These are phyloP conservation scores for Linderina pennispora DNA, from an alignment of 192 early-diverging fungal genomes.

Conservation along the genomic window DNA sequence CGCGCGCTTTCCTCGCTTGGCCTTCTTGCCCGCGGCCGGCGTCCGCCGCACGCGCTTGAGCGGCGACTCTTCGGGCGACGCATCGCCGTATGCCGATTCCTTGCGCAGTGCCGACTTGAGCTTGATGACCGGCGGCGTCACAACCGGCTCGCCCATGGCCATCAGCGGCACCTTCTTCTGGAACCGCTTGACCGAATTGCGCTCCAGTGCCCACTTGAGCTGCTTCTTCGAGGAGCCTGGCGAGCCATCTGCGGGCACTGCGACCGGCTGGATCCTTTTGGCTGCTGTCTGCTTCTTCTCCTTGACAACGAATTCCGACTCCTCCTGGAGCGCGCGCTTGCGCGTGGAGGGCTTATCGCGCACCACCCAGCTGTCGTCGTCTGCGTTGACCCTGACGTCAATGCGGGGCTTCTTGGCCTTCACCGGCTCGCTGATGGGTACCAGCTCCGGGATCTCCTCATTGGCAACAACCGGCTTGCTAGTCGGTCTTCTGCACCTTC, in stretches of 20 bases:
- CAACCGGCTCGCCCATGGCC: conserved; percentile 11
- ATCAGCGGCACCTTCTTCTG: conserved; percentile 40
- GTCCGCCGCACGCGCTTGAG: conserved; percentile 5
- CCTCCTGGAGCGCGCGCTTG: too few relatives aligned
- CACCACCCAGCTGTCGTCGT: conserved; percentile 10
- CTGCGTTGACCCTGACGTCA: neutral
- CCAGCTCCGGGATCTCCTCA: too few relatives aligned
- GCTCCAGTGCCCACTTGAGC: conserved; percentile 38
- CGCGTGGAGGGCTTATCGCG: too few relatives aligned
- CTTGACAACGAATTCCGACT: conserved; percentile 14
- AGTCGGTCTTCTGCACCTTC: neutral
- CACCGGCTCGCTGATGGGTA: too few relatives aligned
- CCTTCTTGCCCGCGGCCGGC: too few relatives aligned
- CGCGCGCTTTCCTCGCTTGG: too few relatives aligned
- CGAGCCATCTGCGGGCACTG: neutral
- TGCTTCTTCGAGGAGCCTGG: conserved; percentile 15
- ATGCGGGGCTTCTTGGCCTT: neutral
- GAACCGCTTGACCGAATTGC: conserved; percentile 43
- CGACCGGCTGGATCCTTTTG: neutral
- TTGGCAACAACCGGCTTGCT: neutral
- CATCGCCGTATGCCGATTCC: conserved; percentile 27
- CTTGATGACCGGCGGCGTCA: neutral
- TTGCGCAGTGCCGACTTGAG: conserved; percentile 43
- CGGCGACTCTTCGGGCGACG: neutral
- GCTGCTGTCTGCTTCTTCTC: conserved; percentile 5